Evolutionary conservation across 805 yeast species (phyloP).

Genomic region (Nakazawaea ishiwadae): DNA sequence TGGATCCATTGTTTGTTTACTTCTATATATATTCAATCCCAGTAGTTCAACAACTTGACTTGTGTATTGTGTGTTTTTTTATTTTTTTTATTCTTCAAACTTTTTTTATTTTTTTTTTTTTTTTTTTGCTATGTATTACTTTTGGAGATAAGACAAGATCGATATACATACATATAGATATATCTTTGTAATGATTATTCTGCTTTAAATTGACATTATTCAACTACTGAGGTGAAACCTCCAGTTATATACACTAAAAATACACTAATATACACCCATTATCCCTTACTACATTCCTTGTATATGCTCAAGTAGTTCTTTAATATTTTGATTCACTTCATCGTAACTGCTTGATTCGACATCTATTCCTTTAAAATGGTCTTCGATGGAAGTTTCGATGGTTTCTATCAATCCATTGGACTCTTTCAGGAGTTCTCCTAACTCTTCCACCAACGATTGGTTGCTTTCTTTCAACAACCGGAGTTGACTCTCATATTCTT

Average conservation of each 20-base stretch:
- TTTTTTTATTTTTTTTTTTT: too few relatives aligned
- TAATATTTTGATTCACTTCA: constrained; percentile 5
- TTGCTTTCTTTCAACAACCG: constrained; percentile 15
- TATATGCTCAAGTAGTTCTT: constrained; percentile 1
- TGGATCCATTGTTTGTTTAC: constrained; percentile 10
- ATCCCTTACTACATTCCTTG: background rate
- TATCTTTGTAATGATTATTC: too few relatives aligned
- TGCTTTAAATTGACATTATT: too few relatives aligned
- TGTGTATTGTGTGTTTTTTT: background rate
- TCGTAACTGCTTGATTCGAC: constrained; percentile 1
- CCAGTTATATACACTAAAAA: too few relatives aligned
- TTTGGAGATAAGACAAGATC: too few relatives aligned
- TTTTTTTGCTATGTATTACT: too few relatives aligned
- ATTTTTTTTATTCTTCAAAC: too few relatives aligned
- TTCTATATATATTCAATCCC: background rate
- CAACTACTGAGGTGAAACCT: too few relatives aligned
- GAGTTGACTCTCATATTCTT: constrained; percentile 15
- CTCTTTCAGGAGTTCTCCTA: background rate
- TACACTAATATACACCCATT: constrained; percentile 6
- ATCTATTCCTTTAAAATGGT: constrained; percentile 6
- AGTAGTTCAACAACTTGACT: background rate
- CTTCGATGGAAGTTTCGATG: background rate
- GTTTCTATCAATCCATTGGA: constrained; percentile 1
- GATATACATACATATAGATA: too few relatives aligned
- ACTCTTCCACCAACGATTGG: constrained; percentile 13